Evolutionary conservation across 345 rosid genomes (phyloP), one percentile per base, ranked within the genome.

Genomic region (Triadica sebifera): DNA sequence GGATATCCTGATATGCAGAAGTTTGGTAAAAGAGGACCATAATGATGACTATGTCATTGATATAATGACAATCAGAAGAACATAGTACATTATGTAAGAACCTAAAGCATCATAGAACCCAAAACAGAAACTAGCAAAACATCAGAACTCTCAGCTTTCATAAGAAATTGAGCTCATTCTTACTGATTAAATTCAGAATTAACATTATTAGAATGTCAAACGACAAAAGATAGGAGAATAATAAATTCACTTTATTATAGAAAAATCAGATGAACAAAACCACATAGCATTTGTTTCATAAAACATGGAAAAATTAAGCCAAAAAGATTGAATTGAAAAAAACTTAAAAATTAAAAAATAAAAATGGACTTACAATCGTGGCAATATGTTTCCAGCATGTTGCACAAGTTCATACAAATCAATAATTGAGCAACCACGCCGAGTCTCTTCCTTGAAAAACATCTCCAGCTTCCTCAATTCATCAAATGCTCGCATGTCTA

Each of bases 401-500:
- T 95, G 99, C 71, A 95, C 99, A 6, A 93, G 93, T 84, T 95
- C 97, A 72, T 95, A 95, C 64, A 95, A 89, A 83, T 95, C 99
- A 70, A 95, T 88, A 68, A 95, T 87, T 0, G 99, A 95, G 81
- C 97, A 95, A 51, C 94, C 96, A 66, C 97, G 97, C 67, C 93
- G 84, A 3, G 96, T 74, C 86, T 95, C 99, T 83, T 93, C 98
- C 89, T 87, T 90, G 75, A 95, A 95, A 85, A 91, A 95, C 72
- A 91, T 79, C 83, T 93, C 99, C 75, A 95, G 87, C 78, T 90
- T 93, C 90, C 96, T 89, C 84, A 95, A 74, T 82, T 95, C 99
- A 86, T 95, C 98, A 84, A 95, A 95, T 59, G 98, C 94, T 76
- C 99, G 82, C 98, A 91, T 93, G 84, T 95, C 99, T 95, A 68